Percentiles rank a stretch among this genome's conserved stretches.
phyloP scores from a whole-genome alignment of 2,329 filamentous ascomycete genomes.

The Ilyonectria destructans region DNA sequence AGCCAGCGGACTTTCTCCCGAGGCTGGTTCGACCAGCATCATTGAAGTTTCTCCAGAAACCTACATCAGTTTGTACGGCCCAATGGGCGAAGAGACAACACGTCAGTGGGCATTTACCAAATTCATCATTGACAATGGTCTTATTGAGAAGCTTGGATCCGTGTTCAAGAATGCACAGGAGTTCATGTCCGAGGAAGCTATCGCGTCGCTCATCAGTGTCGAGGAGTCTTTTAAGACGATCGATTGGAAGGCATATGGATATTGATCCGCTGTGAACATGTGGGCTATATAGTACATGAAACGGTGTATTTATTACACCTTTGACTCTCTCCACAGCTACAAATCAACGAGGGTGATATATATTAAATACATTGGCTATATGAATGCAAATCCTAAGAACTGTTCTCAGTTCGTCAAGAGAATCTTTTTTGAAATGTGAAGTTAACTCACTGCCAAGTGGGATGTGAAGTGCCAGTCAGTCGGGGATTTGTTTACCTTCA shows the following conservation, averaged over 20 bases:
- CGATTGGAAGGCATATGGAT: conserved; percentile 4
- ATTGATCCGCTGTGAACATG: neutral
- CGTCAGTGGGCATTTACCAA: conserved; percentile 1
- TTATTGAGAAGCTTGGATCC: neutral
- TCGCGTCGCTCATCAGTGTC: neutral
- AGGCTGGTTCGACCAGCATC: neutral
- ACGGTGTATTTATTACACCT: too few relatives aligned
- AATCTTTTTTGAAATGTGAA: too few relatives aligned
- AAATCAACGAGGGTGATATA: too few relatives aligned
- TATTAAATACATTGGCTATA: too few relatives aligned
- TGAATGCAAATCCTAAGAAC: too few relatives aligned
- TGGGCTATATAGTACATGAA: too few relatives aligned
- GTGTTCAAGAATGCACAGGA: neutral
- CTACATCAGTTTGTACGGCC: neutral
- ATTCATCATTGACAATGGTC: neutral
- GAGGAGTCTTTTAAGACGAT: neutral
- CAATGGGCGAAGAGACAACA: conserved; percentile 4
- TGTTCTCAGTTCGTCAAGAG: too few relatives aligned
- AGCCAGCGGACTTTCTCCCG: conserved; percentile 3
- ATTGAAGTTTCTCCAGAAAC: neutral
- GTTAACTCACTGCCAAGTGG: too few relatives aligned
- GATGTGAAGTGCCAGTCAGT: too few relatives aligned
- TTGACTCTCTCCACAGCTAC: too few relatives aligned
- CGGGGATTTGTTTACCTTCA: too few relatives aligned
- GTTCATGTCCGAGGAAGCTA: neutral